Evolutionary conservation across 2,329 filamentous ascomycete genomes (phyloP).

Genomic region (Cercospora sp.): DNA sequence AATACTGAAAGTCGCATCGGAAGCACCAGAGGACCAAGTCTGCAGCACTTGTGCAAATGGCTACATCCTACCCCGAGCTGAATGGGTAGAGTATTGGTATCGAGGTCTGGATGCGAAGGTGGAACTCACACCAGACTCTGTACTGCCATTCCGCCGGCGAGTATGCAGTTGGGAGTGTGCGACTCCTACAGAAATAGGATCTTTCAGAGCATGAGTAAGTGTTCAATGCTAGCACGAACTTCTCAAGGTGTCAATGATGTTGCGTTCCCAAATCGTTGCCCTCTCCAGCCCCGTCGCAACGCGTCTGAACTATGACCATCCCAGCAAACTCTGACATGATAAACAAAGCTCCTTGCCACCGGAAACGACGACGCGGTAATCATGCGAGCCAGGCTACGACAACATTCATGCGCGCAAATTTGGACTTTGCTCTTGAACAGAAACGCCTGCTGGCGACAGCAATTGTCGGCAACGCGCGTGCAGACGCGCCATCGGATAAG

Average conservation of each 20-base stretch:
- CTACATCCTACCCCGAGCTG: constrained; percentile 37
- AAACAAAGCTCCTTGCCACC: not conserved
- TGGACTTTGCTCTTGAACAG: not conserved
- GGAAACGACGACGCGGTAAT: not conserved
- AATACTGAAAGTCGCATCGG: constrained; percentile 27
- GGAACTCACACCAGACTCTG: constrained; percentile 31
- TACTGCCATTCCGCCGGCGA: constrained; percentile 38
- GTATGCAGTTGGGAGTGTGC: constrained; percentile 39
- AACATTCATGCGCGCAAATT: not conserved
- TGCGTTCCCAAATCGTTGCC: not conserved
- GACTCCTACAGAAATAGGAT: constrained; percentile 24
- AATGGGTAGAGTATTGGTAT: constrained; percentile 43
- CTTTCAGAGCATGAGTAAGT: constrained; percentile 16
- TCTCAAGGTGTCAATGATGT: not conserved
- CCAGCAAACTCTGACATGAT: not conserved
- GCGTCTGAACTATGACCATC: not conserved
- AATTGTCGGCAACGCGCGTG: not conserved
- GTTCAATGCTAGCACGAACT: not conserved
- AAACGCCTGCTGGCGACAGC: not conserved
- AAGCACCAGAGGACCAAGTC: constrained; percentile 28
- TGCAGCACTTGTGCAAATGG: constrained; percentile 37
- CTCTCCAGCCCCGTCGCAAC: not conserved
- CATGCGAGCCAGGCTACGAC: not conserved
- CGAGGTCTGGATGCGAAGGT: constrained; percentile 29
- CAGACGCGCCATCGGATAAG: not conserved